These are phyloP conservation scores for Trametes sp. DNA, from an alignment of 1,284 basidiomycete genomes.

Conservation along the genomic window DNA sequence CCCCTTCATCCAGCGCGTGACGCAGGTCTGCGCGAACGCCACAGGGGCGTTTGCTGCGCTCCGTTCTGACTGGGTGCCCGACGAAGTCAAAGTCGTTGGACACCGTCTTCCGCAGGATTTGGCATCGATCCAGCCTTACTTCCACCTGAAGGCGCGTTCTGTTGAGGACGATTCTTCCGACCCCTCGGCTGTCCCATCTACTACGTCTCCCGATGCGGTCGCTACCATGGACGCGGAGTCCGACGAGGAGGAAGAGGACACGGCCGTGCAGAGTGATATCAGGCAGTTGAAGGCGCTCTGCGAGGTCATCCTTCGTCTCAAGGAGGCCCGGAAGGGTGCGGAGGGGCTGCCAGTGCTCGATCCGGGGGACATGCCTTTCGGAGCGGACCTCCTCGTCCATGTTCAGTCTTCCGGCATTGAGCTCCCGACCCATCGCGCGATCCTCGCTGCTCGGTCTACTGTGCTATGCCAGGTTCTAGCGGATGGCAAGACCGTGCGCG, in stretches of 20 bases:
- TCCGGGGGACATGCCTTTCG: conserved; percentile 45
- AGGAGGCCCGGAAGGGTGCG: conserved; percentile 27
- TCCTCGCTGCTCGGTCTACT: conserved; percentile 70
- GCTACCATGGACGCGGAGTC: conserved; percentile 12
- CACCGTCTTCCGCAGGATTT: conserved; percentile 75
- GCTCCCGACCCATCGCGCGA: conserved; percentile 71
- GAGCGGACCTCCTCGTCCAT: conserved; percentile 70
- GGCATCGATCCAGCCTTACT: conserved; percentile 66
- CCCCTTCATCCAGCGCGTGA: conserved; percentile 85
- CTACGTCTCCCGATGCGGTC: not conserved
- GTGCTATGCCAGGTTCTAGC: conserved; percentile 56
- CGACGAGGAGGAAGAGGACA: conserved; percentile 49
- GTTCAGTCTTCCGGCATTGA: conserved; percentile 44
- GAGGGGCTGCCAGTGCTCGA: conserved; percentile 30
- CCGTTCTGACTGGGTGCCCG: conserved; percentile 74
- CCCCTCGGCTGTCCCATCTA: not conserved
- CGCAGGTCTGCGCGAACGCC: conserved; percentile 86
- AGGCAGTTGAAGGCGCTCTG: conserved; percentile 51
- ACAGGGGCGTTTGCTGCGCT: conserved; percentile 92
- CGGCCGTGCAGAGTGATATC: conserved; percentile 58
- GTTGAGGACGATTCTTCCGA: not conserved
- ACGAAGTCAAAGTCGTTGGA: conserved; percentile 66
- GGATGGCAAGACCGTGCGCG: conserved; percentile 39
- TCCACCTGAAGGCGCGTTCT: conserved; percentile 14
- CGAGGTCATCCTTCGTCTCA: conserved; percentile 45